A percentile compares a stretch with the other conserved stretches of the same genome.
These are phyloP conservation scores for Fistulinella cinereoalba DNA, from an alignment of 1,284 basidiomycete genomes.

Conservation along the genomic window DNA sequence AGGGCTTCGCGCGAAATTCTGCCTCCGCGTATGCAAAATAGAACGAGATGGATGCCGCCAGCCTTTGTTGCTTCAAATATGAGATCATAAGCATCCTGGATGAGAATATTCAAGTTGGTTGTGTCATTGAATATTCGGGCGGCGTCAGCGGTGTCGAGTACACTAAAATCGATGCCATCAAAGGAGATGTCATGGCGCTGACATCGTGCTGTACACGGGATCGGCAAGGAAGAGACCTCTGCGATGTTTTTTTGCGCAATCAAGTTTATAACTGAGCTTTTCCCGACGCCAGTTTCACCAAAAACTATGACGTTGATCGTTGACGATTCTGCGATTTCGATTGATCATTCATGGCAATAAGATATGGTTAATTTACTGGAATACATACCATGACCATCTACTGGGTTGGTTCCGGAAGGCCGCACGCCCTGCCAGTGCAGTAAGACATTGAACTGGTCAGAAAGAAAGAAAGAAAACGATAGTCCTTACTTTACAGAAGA, in stretches of 20 bases:
- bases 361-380: too few species aligned
- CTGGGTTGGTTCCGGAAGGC: too few species aligned
- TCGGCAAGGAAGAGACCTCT: background rate
- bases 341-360: background rate
- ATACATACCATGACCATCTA: too few species aligned
- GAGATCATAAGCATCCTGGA: conserved; percentile 3
- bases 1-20: background rate
- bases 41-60: background rate
- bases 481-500: too few species aligned
- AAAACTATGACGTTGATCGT: conserved; percentile 2
- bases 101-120: background rate
- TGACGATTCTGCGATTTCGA: background rate
- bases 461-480: too few species aligned
- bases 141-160: conserved; percentile 1
- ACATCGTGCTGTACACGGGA: background rate
- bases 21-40: background rate
- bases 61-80: background rate
- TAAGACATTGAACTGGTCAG: too few species aligned
- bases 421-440: too few species aligned
- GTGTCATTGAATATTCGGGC: background rate
- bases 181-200: conserved; percentile 1
- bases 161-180: background rate
- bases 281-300: background rate
- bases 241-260: background rate
- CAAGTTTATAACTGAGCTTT: conserved; percentile 1